Evolutionary conservation across 495 filamentous ascomycete genomes (phyloP).

Genomic region (Neurospora terricola): DNA sequence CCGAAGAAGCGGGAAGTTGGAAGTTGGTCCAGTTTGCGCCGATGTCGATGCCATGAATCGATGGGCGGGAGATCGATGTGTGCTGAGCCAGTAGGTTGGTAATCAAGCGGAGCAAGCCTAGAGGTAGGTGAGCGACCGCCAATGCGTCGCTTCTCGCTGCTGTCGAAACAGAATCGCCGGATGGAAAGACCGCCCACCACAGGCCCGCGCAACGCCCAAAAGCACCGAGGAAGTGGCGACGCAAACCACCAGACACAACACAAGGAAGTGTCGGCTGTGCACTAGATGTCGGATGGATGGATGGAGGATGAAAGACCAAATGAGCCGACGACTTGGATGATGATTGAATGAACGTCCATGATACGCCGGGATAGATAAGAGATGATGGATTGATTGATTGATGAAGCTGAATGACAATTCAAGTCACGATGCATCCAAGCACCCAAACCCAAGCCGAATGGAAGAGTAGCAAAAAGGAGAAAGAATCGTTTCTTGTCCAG

Average conservation of each 20-base stretch:
- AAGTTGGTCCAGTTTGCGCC: not conserved
- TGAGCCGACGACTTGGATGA: not conserved
- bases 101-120: not conserved
- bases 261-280: not conserved
- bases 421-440: not conserved
- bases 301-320: not conserved
- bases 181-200: not conserved
- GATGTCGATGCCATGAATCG: not conserved
- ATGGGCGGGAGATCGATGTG: not conserved
- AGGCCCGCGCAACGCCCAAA: not conserved
- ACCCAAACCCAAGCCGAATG: not conserved
- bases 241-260: not conserved
- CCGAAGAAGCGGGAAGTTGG: not conserved
- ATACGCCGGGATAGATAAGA: not conserved
- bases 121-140: not conserved
- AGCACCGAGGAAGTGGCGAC: not conserved
- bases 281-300: not conserved
- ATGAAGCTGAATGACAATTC: not conserved
- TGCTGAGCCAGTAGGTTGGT: not conserved
- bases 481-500: not conserved
- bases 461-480: not conserved
- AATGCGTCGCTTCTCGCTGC: not conserved
- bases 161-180: not conserved
- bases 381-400: not conserved
- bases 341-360: not conserved